Evolutionary conservation across 345 rosid genomes (phyloP), one percentile per base, ranked within the genome.

Genomic region (Populus tremula): DNA sequence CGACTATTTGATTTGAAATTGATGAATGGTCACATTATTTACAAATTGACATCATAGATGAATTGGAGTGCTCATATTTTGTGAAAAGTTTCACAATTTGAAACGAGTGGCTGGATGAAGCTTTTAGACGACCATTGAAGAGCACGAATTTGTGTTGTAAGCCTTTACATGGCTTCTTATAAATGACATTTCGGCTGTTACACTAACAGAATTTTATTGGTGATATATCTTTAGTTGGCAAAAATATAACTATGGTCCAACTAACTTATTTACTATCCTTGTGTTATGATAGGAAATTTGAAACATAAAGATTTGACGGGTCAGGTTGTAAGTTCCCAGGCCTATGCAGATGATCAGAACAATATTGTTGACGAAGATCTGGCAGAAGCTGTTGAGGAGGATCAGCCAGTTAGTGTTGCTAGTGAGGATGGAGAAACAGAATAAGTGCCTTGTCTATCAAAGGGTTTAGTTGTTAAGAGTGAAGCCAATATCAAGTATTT

Each of bases 251-350:
- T 49, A 65, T 69, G 73, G 63, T n/a, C 17, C 47, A 43, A 8
- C 61, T 76, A 50, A 56, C 29, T 41, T 67, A 49, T 31, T 62
- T 41, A 9, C 21, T 20, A 17, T 74, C 14, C 13, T 6, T 33
- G 25, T 73, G 61, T 82, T 66, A 75, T 83, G 77, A 78, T 88
- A 90, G 98, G 98, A 61, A 93, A 91, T 80, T 85, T 92, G 73
- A 93, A 93, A 84, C 98, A 93, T 83, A 93, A 94, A 80, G 97
- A 94, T 81, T 83, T 92, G 79, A 85, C 83, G 1, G 98, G 98
- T 67, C 92, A 91, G 81, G 88, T 92, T 71, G 92, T 94, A 80
- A 90, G 98, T 82, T 94, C 98, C 38, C 97, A 94, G 84, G 94
- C 87, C 43, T 94, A 94, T 70, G 72, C 79, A 20, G 93, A 89